These are phyloP conservation scores for Trebouxiophyceae sp. DNA, from an alignment of 163 green algal genomes.

Conservation along the genomic window DNA sequence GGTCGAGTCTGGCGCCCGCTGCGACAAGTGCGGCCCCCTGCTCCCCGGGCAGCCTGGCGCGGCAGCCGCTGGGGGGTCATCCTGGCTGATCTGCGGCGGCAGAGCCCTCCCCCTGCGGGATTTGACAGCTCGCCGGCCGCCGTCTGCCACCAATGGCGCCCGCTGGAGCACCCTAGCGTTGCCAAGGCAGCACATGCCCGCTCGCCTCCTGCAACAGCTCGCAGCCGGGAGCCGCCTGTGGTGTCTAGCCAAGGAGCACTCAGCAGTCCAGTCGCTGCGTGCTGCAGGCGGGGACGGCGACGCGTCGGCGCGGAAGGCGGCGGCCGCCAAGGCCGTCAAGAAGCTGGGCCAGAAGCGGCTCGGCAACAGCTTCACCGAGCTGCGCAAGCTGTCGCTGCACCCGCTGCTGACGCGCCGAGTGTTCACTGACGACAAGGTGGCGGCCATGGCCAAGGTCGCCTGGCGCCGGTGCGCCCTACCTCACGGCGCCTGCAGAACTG, in stretches of 20 bases:
- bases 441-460: constrained; percentile 32
- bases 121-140: too few relatives aligned
- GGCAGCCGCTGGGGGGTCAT: too few relatives aligned
- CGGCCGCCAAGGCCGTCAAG: constrained; percentile 10
- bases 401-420: constrained; percentile 76
- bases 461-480: constrained; percentile 17
- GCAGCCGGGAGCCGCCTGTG: too few relatives aligned
- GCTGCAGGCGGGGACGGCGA: not conserved
- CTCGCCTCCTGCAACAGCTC: too few relatives aligned
- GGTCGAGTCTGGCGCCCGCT: constrained; percentile 17
- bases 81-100: too few relatives aligned
- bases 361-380: constrained; percentile 84
- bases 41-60: too few relatives aligned
- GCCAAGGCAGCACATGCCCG: too few relatives aligned
- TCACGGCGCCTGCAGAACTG: too few relatives aligned
- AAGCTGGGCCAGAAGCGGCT: constrained; percentile 59
- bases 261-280: not conserved
- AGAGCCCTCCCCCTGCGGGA: too few relatives aligned
- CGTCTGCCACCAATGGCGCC: too few relatives aligned
- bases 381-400: constrained; percentile 90
- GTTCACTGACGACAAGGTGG: constrained; percentile 60
- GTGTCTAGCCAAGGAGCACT: not conserved
- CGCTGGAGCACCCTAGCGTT: too few relatives aligned
- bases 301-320: not conserved
- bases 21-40: too few relatives aligned